Conservation (phyloP, 495 filamentous ascomycete species). For the Penicillium daleae region DNA sequence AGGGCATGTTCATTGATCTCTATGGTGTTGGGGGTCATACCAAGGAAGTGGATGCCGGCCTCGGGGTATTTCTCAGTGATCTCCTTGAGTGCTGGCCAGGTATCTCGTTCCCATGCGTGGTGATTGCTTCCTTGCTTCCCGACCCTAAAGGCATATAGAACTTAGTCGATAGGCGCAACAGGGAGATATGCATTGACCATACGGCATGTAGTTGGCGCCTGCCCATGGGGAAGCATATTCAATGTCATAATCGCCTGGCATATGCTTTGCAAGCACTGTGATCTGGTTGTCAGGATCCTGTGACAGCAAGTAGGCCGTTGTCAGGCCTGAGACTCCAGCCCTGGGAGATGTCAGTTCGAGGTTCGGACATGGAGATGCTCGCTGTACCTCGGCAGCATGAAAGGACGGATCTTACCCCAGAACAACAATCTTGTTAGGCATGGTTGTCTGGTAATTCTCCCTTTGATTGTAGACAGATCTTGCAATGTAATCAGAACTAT, state of each 20-base stretch:
- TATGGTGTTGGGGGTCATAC: conserved; percentile 41
- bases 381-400: background rate
- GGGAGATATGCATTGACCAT: conserved; percentile 23
- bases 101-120: conserved; percentile 64
- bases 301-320: conserved; percentile 84
- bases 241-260: conserved; percentile 97
- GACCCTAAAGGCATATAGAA: conserved; percentile 44
- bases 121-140: conserved; percentile 55
- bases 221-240: conserved; percentile 97
- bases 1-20: background rate
- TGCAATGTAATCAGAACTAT: background rate
- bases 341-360: conserved; percentile 48
- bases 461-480: background rate
- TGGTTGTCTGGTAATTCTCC: conserved; percentile 14
- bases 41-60: conserved; percentile 86
- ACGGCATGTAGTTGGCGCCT: conserved; percentile 92
- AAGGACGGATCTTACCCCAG: conserved; percentile 56
- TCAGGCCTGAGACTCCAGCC: conserved; percentile 89
- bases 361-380: background rate
- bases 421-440: conserved; percentile 63
- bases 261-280: conserved; percentile 90
- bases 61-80: conserved; percentile 77
- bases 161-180: background rate
- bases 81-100: conserved; percentile 67
- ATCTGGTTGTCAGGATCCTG: conserved; percentile 68